Percentiles rank a stretch among this genome's conserved stretches.
Conservation (phyloP, 1,139 yeast genomes). For the Kluyveromyces sp. region DNA sequence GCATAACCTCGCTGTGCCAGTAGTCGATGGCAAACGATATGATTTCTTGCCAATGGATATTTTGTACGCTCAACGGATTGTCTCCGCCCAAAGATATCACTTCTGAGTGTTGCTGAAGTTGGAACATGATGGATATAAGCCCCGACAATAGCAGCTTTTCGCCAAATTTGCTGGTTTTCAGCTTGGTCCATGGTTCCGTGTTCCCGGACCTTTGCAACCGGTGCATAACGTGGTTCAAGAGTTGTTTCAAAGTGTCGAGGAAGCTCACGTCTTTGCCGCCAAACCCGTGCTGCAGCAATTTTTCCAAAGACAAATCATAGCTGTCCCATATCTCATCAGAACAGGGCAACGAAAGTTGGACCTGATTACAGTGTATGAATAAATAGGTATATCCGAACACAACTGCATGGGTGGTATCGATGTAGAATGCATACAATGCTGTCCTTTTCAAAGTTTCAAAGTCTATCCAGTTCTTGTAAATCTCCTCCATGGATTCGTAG, state of each 20-base stretch:
- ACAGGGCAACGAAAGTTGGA: slow-evolving; percentile 72
- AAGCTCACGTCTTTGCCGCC: slow-evolving; percentile 32
- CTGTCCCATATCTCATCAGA: slow-evolving; percentile 73
- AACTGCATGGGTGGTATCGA: slow-evolving; percentile 74
- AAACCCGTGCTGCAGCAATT: slow-evolving; percentile 21
- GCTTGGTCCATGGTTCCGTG: background rate
- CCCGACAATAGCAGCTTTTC: slow-evolving; percentile 65
- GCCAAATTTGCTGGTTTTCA: slow-evolving; percentile 37
- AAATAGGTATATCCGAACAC: slow-evolving; percentile 71
- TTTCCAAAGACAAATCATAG: slow-evolving; percentile 26
- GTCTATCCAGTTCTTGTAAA: slow-evolving; percentile 63
- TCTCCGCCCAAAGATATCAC: slow-evolving; percentile 1
- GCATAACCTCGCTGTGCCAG: slow-evolving; percentile 40
- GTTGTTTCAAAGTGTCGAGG: slow-evolving; percentile 46
- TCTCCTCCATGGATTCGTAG: slow-evolving; percentile 28
- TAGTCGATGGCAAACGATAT: slow-evolving; percentile 55
- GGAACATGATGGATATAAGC: slow-evolving; percentile 56
- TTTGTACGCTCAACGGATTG: slow-evolving; percentile 15
- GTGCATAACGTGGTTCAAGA: slow-evolving; percentile 39
- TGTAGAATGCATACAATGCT: slow-evolving; percentile 70
- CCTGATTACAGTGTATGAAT: slow-evolving; percentile 52
- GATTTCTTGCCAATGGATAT: slow-evolving; percentile 56
- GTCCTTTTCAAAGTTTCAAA: slow-evolving; percentile 71
- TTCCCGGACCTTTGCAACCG: slow-evolving; percentile 28
- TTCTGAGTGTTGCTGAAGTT: slow-evolving; percentile 52